Base-by-base conservation (phyloP, 805 yeast genomes). In the Grigorovia jiainica region DNA sequence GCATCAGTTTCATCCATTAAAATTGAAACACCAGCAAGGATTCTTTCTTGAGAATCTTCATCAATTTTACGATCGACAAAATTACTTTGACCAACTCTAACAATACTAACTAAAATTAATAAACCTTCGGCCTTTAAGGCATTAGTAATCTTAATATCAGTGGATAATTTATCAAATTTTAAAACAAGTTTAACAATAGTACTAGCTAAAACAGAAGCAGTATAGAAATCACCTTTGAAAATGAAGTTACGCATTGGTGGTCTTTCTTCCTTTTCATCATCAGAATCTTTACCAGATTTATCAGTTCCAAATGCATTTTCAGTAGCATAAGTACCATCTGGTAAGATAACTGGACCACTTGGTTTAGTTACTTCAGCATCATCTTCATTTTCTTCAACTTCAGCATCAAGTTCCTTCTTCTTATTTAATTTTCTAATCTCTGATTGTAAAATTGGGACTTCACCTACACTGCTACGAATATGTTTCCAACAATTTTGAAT, bases 301-400 rank as follows among this genome's bases (percentile, higher is more conserved):
- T 84, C 86, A 1, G 95, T 83, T 48, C 96, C 97, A 63, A 67
- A 68, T 5, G 78, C 66, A 13, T 82, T 82, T 65, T 92, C 98
- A 34, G 96, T 85, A 23, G 98, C 98, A 64, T 92, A 92, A 0
- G 99, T 92, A 53, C 99, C 99, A 66, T 92, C 99, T n/a, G 98
- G 95, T 50, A 92, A 72, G 45, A 92, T 81, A 45, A 82, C 80
- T 17, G 97, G 97, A 36, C 85, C 85, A 31, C 65, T 59, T 5
- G 64, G 59, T 31, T 67, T 71, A 18, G 57, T 60, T 16, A 34
- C 27, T 13, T 29, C 37, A 27, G 61, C 52, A 20, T 55, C 60
- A 17, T 42, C 47, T 16, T 51, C 57, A 18, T 51, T 60, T 5
- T 43, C 54, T 11, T 42, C 50, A n/a, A 50, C 60, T 9, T 60